phyloP scores from a whole-genome alignment of 345 rosid species.

The Heritiera fomes region DNA sequence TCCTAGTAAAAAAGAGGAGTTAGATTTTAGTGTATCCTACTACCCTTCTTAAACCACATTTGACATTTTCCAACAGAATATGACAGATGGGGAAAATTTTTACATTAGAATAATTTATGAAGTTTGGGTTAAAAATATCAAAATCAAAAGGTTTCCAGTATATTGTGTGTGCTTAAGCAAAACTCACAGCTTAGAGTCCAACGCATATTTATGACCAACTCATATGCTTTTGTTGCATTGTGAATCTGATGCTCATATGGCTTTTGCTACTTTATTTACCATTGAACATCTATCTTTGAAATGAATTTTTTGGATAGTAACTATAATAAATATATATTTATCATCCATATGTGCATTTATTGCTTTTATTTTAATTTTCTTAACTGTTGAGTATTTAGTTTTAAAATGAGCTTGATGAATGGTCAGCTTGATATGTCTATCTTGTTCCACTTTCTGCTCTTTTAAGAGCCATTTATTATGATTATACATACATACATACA shows the following conservation, averaged over 20 bases:
- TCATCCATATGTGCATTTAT: constrained; percentile 1
- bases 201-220: not conserved
- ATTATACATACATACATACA: not conserved
- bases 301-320: not conserved
- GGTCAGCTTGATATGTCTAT: not conserved
- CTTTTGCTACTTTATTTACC: not conserved
- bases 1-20: not conserved
- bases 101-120: not conserved
- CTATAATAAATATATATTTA: not conserved
- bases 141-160: not conserved
- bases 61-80: not conserved
- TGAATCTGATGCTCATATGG: not conserved
- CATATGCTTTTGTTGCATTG: not conserved
- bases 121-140: not conserved
- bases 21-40: not conserved
- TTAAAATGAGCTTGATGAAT: constrained; percentile 2
- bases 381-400: not conserved
- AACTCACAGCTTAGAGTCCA: not conserved
- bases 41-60: not conserved
- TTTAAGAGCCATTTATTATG: not conserved
- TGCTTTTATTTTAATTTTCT: not conserved
- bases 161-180: not conserved
- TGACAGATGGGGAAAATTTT: not conserved
- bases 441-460: not conserved
- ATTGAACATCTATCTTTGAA: not conserved